phyloP scores from a whole-genome alignment of 2,329 filamentous ascomycete species.

The Fusarium compactum region DNA sequence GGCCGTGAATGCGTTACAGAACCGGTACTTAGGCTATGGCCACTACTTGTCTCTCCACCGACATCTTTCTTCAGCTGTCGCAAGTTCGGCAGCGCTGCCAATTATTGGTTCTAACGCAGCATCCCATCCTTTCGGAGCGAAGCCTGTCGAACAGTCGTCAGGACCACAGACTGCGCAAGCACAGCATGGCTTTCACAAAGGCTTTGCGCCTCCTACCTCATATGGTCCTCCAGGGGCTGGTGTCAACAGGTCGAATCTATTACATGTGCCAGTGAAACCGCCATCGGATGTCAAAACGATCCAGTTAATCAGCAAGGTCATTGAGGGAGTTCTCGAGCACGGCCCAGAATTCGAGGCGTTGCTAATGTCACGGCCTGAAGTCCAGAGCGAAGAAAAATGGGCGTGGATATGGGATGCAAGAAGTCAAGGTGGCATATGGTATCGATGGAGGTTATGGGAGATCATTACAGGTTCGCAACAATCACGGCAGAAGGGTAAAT shows the following conservation, averaged over 20 bases:
- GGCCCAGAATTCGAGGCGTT: constrained; percentile 91
- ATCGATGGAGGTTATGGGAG: constrained; percentile 92
- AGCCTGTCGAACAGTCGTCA: constrained; percentile 64
- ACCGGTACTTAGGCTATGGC: constrained; percentile 86
- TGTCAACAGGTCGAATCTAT: constrained; percentile 60
- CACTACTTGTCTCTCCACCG: constrained; percentile 84
- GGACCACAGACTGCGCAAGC: constrained; percentile 53
- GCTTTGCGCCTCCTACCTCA: constrained; percentile 81
- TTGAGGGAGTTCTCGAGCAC: constrained; percentile 82
- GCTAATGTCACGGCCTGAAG: constrained; percentile 86
- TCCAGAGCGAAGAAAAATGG: constrained; percentile 90
- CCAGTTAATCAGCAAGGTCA: constrained; percentile 86
- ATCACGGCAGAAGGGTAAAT: constrained; percentile 62
- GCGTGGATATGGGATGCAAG: constrained; percentile 93
- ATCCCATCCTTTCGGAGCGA: constrained; percentile 83
- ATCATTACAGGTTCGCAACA: constrained; percentile 75
- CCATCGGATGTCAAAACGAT: constrained; percentile 84
- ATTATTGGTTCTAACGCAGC: constrained; percentile 55
- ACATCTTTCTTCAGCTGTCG: constrained; percentile 82
- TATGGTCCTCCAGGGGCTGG: constrained; percentile 64
- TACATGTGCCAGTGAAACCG: constrained; percentile 78
- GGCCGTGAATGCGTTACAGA: constrained; percentile 81
- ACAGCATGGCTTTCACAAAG: constrained; percentile 63
- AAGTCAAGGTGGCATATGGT: constrained; percentile 85
- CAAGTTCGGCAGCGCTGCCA: constrained; percentile 57